A percentile compares a stretch with the other conserved stretches of the same genome.
phyloP scores from a whole-genome alignment of 176 grass and related monocot species.

The Otatea glauca region DNA sequence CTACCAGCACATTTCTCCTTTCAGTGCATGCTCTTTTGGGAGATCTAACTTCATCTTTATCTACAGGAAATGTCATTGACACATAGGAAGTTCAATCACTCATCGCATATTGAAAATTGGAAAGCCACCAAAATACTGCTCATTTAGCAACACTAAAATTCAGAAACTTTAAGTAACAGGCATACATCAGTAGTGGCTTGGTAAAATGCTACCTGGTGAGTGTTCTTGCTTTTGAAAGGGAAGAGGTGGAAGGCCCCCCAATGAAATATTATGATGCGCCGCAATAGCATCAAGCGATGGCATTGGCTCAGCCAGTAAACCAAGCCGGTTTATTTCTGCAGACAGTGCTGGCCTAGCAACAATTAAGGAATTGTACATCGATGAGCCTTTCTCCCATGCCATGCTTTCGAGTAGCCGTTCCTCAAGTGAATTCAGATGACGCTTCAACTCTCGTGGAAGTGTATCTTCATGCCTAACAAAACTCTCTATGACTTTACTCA shows the following conservation, averaged over 20 bases:
- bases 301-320: constrained; percentile 93
- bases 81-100: constrained; percentile 21
- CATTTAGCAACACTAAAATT: constrained; percentile 14
- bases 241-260: constrained; percentile 71
- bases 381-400: constrained; percentile 97
- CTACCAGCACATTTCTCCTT: constrained; percentile 73
- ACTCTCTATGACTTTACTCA: constrained; percentile 97
- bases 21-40: constrained; percentile 93
- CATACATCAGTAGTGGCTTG: background rate
- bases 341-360: constrained; percentile 79
- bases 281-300: constrained; percentile 93
- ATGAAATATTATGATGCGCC: constrained; percentile 71
- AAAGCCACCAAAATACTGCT: constrained; percentile 8
- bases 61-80: constrained; percentile 49
- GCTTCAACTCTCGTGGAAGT: constrained; percentile 91
- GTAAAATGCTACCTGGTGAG: constrained; percentile 57
- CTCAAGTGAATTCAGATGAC: constrained; percentile 95
- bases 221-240: constrained; percentile 75
- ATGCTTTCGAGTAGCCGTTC: constrained; percentile 90
- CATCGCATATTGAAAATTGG: background rate
- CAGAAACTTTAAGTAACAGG: constrained; percentile 10
- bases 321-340: constrained; percentile 79
- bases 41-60: constrained; percentile 76
- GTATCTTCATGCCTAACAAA: constrained; percentile 98
- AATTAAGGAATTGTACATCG: constrained; percentile 97